A percentile compares a stretch with the other conserved stretches of the same genome.
These are phyloP conservation scores for Sherardia arvensis DNA, from an alignment of 257 asterid species.

Conservation along the genomic window DNA sequence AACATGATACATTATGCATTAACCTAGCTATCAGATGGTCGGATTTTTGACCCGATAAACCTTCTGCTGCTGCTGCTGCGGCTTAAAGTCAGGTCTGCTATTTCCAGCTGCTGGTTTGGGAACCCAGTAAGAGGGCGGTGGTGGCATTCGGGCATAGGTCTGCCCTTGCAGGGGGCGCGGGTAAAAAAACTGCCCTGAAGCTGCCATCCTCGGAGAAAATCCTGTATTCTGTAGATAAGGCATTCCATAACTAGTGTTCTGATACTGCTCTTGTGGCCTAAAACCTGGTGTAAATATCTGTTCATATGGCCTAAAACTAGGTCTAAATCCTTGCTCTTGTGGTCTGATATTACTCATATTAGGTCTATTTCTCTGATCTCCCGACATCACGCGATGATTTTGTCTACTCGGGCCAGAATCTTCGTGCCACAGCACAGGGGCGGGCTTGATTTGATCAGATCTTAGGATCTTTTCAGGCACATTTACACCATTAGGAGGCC, in stretches of 20 bases:
- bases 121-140: slow-evolving; percentile 67
- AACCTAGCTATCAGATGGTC: neutral
- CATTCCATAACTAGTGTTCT: slow-evolving; percentile 39
- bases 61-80: slow-evolving; percentile 31
- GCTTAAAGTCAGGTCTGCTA: slow-evolving; percentile 19
- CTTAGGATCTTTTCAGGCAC: slow-evolving; percentile 60
- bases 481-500: slow-evolving; percentile 55
- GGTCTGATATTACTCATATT: neutral
- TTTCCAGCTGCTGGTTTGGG: slow-evolving; percentile 26
- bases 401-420: slow-evolving; percentile 61
- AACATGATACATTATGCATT: neutral
- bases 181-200: slow-evolving; percentile 21
- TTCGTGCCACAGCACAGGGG: slow-evolving; percentile 85
- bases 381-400: slow-evolving; percentile 28
- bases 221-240: slow-evolving; percentile 30
- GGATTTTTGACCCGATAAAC: slow-evolving; percentile 45
- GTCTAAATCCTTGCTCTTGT: too few species aligned
- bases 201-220: slow-evolving; percentile 28
- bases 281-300: too few species aligned
- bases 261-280: slow-evolving; percentile 38
- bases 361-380: slow-evolving; percentile 31
- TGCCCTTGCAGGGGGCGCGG: slow-evolving; percentile 15
- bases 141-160: slow-evolving; percentile 34
- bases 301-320: too few species aligned
- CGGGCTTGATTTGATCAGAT: too few species aligned